Base-by-base conservation (phyloP, 2,329 filamentous ascomycete species). In the Hortaea sp. region DNA sequence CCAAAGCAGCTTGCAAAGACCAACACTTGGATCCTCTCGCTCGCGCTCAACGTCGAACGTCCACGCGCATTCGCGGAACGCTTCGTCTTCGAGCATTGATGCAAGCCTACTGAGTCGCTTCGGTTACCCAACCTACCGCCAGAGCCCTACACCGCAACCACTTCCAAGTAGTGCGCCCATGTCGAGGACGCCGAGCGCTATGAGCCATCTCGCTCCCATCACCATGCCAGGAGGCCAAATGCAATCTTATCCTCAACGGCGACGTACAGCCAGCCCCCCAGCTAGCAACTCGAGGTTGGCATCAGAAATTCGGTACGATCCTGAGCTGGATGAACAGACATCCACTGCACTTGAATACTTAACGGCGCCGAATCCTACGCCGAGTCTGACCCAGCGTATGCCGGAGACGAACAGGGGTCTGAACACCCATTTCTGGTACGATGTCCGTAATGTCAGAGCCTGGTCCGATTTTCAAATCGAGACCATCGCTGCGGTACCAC, bases 351-450 rank as follows among this genome's bases (percentile, higher is more conserved):
- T 88, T 57, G 75, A 76, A 51, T 94, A 92, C 67, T 78, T 97
- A 41, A 88, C 84, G 2, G 73, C 76, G 0, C 69, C 85, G 49
- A 95, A 94, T 61, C 88, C 89, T 13, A 82, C 87, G 20, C 84
- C 89, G 12, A 83, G 84, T 37, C 73, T 95, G 31, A 87, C 94
- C 34, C 84, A 84, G 60, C 85, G 83, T 55, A 55, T 56, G 31
- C 78, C 90, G 55, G 85, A 84, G 49, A 82, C 84, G 62, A 63
- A 81, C 69, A 85, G 80, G 63, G 81, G 75, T 59, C 77, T 75
- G 66, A 83, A 77, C 58, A 87, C 83, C 64, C 82, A 94, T 70
- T 95, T 90, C 66, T 97, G 90, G 90, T 95, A 88, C 85, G 90
- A 97, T 60, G 77, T 94, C 48, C 85, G 90, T 56, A 90, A 94